Evolutionary conservation across 495 filamentous ascomycete genomes (phyloP), one percentile per base, ranked within the genome.

Genomic region (Penicillium desertorum): DNA sequence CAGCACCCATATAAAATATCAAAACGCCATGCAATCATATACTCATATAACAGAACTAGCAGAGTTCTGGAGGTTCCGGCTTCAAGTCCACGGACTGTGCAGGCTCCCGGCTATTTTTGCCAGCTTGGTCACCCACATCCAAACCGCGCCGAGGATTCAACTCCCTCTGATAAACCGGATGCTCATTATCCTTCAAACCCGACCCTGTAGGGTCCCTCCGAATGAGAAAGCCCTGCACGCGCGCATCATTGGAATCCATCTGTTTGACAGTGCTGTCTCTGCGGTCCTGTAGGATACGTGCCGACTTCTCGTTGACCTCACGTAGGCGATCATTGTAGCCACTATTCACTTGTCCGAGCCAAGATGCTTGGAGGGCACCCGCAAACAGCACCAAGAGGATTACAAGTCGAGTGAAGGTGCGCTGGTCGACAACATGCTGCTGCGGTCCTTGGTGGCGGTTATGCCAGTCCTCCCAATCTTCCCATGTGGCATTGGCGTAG

Each of bases 401-500:
- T 7, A 97, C 68, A 22, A 96, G 70, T 7, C 75, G 70, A 16
- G 86, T 71, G 64, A 98, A 97, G n/a, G 81, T 81, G 17, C 81
- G 76, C 61, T 96, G 94, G 34, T 87, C 88, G 57, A 78, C 71
- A 9, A 88, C 76, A 63, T 82, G 88, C 37, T 87, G 67, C n/a
- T 87, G 81, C 46, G 82, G 73, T 10, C 58, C 71, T 45, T 86
- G 83, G 42, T 81, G 73, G 41, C 83, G 76, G 22, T 83, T 76
- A 62, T 90, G 83, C 88, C 89, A 98, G 41, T 79, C 80, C 74
- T 98, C 92, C 94, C 95, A 98, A 68, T 98, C 95, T 66, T 98
- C 94, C 94, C 94, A 98, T 0, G 93, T 98, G 12, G 91, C 95
- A 66, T 97, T 97, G 57, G 79, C 76, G 65, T 83, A 85, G 22